Evolutionary conservation across 192 early-diverging fungal species (phyloP).

Genomic region (Cladochytrium replicatum): DNA sequence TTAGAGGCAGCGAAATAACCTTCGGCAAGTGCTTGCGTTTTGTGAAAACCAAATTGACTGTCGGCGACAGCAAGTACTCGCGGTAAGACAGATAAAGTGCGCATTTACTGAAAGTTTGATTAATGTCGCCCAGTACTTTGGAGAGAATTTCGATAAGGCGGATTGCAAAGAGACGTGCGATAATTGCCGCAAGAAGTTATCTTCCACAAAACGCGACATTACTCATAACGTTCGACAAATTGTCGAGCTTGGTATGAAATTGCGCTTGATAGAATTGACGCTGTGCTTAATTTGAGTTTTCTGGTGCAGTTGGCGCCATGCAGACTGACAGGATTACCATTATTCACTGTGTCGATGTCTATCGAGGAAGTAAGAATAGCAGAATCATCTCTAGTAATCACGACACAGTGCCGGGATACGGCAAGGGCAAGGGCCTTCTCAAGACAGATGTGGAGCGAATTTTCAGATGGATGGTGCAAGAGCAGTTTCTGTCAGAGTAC

Average conservation of each 20-base stretch:
- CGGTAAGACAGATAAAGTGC: slow-evolving; percentile 9
- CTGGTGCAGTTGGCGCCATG: slow-evolving; percentile 12
- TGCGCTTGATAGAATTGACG: background rate
- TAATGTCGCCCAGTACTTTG: slow-evolving; percentile 59
- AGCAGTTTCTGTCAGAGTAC: slow-evolving; percentile 55
- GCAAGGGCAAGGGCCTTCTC: slow-evolving; percentile 22
- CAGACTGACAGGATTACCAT: slow-evolving; percentile 49
- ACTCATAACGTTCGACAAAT: slow-evolving; percentile 40
- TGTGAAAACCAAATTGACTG: slow-evolving; percentile 84
- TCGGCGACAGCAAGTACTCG: slow-evolving; percentile 74
- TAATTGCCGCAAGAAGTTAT: slow-evolving; percentile 51
- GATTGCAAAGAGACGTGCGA: slow-evolving; percentile 76
- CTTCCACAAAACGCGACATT: slow-evolving; percentile 35
- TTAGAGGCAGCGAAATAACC: slow-evolving; percentile 38
- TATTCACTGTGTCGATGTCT: slow-evolving; percentile 60
- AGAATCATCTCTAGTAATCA: slow-evolving; percentile 42
- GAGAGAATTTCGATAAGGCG: slow-evolving; percentile 59
- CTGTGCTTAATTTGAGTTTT: background rate
- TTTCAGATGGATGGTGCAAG: slow-evolving; percentile 53
- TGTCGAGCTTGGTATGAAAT: slow-evolving; percentile 37
- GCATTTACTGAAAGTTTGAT: background rate
- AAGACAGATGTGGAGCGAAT: slow-evolving; percentile 60
- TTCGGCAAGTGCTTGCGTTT: slow-evolving; percentile 49
- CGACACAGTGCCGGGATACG: slow-evolving; percentile 40
- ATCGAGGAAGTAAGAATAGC: slow-evolving; percentile 55